Conservation (phyloP, 2,329 filamentous ascomycete species). For the Pseudogymnoascus sp. region DNA sequence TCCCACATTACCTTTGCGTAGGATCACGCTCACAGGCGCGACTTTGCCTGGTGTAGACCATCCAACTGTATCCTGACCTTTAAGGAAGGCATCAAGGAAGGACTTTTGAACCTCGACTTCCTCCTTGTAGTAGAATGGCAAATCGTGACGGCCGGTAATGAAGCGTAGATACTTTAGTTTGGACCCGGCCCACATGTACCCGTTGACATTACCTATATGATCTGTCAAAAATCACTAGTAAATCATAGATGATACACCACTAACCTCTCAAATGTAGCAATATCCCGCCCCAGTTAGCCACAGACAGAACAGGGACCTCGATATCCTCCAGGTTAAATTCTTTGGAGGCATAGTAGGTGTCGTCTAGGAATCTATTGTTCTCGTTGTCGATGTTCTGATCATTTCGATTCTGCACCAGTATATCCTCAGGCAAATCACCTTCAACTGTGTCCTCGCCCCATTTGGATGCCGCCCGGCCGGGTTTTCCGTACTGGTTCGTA, state of each 20-base stretch:
- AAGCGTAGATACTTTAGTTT: conserved; percentile 61
- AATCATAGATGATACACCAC: neutral
- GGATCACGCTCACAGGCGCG: conserved; percentile 49
- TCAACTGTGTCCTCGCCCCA: conserved; percentile 41
- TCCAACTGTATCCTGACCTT: conserved; percentile 54
- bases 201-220: conserved; percentile 46
- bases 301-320: conserved; percentile 56
- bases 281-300: conserved; percentile 66
- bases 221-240: neutral
- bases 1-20: conserved; percentile 59
- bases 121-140: conserved; percentile 64
- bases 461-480: conserved; percentile 35
- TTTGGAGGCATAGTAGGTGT: conserved; percentile 17
- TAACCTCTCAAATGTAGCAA: conserved; percentile 55
- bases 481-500: conserved; percentile 58
- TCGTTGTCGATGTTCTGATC: conserved; percentile 39
- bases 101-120: conserved; percentile 59
- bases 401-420: conserved; percentile 30
- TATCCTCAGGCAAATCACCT: conserved; percentile 45
- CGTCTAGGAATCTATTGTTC: conserved; percentile 39
- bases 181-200: conserved; percentile 55
- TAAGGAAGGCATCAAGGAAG: conserved; percentile 65
- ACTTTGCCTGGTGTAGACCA: conserved; percentile 51
- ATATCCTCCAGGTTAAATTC: conserved; percentile 58
- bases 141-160: conserved; percentile 61